phyloP scores from a whole-genome alignment of 1,284 basidiomycete species.

The Trametes versicolor region DNA sequence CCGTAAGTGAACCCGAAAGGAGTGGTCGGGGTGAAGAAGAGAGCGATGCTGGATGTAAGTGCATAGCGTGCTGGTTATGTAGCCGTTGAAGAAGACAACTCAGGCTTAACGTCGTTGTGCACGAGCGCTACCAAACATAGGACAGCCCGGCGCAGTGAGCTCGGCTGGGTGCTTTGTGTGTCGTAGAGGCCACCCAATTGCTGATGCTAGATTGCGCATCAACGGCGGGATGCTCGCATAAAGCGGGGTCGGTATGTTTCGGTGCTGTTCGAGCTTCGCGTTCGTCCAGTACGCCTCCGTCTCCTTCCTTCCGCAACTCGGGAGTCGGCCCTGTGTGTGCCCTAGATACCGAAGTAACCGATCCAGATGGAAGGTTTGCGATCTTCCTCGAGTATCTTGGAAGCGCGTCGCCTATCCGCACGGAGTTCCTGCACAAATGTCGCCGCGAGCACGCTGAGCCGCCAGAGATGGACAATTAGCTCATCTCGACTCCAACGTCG shows the following conservation, averaged over 20 bases:
- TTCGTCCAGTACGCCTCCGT: background rate
- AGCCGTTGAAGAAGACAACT: background rate
- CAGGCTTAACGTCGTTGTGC: background rate
- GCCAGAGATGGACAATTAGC: too few species aligned
- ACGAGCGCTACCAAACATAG: background rate
- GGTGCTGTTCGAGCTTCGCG: background rate
- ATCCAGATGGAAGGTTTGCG: background rate
- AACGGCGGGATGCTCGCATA: background rate
- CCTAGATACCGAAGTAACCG: background rate
- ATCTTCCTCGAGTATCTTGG: too few species aligned
- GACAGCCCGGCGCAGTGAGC: background rate
- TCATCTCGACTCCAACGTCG: too few species aligned
- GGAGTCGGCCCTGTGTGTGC: background rate
- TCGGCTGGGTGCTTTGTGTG: background rate
- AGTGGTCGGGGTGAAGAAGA: background rate
- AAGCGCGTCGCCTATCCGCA: too few species aligned
- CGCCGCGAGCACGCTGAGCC: too few species aligned
- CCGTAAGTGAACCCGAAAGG: constrained; percentile 1
- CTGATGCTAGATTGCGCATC: background rate
- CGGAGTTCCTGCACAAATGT: too few species aligned
- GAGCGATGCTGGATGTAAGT: background rate
- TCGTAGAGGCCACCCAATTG: background rate
- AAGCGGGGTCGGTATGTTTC: background rate
- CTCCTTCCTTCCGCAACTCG: background rate
- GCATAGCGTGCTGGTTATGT: background rate